These are phyloP conservation scores for Gigaspora rosea DNA, from an alignment of 192 early-diverging fungal species.

Conservation along the genomic window DNA sequence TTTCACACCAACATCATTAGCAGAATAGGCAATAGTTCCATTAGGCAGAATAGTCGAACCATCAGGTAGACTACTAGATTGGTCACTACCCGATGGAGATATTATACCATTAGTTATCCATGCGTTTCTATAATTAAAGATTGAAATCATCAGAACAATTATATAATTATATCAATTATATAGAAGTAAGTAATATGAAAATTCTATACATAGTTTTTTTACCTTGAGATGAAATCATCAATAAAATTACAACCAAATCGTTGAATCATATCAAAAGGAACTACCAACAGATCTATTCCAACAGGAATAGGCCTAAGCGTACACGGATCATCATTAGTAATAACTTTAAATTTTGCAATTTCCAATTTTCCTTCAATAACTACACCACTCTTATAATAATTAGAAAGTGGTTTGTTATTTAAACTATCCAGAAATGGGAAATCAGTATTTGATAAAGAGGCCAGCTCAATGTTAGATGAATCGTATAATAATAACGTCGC, in stretches of 20 bases:
- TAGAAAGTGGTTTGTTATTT: background rate
- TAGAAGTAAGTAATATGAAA: background rate
- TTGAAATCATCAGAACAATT: background rate
- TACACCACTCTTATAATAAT: conserved; percentile 1
- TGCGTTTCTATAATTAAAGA: background rate
- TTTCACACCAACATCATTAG: background rate
- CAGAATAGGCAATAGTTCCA: background rate
- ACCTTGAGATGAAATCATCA: conserved; percentile 4
- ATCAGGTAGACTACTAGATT: background rate
- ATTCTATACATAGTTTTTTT: background rate
- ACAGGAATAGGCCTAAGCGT: background rate
- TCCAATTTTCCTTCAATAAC: background rate
- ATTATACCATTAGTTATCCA: background rate
- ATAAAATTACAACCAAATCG: background rate
- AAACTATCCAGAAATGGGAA: background rate
- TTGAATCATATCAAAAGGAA: background rate
- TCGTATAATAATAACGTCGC: background rate
- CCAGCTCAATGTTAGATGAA: background rate
- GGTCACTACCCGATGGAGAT: background rate
- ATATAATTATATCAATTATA: background rate
- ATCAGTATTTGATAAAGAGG: background rate
- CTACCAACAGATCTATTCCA: conserved; percentile 3
- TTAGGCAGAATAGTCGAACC: background rate
- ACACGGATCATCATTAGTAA: background rate
- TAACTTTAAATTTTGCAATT: background rate